Conservation (phyloP, 2,329 filamentous ascomycete species). For the Phoma sp. region DNA sequence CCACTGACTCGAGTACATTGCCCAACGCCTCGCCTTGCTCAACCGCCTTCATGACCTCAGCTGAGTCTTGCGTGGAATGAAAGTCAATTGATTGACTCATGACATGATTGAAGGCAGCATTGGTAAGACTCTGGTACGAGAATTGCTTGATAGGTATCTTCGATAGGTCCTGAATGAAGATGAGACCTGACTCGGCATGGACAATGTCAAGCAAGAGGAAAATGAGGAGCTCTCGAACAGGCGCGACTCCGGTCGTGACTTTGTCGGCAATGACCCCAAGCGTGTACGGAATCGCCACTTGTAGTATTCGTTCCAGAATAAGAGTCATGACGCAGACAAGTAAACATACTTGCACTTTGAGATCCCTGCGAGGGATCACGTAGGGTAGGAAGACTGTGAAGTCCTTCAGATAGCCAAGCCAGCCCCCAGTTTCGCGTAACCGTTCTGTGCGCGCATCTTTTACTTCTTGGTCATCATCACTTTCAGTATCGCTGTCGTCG, state of each 20-base stretch:
- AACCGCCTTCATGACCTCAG: conserved; percentile 67
- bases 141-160: conserved; percentile 61
- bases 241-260: conserved; percentile 59
- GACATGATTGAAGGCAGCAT: conserved; percentile 65
- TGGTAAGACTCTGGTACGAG: conserved; percentile 11
- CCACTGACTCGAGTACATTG: conserved; percentile 62
- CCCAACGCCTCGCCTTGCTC: conserved; percentile 65
- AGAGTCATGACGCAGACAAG: conserved; percentile 71
- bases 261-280: conserved; percentile 78
- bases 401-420: conserved; percentile 76
- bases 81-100: conserved; percentile 73
- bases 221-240: conserved; percentile 60
- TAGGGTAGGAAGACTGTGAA: conserved; percentile 78
- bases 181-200: conserved; percentile 51
- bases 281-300: conserved; percentile 76
- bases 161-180: conserved; percentile 57
- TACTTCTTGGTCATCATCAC: conserved; percentile 10
- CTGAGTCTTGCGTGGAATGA: conserved; percentile 71
- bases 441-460: conserved; percentile 59
- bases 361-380: conserved; percentile 74
- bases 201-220: conserved; percentile 56
- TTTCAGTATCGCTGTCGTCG: background rate
- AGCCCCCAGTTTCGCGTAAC: conserved; percentile 73
- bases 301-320: conserved; percentile 71
- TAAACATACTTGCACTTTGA: conserved; percentile 70